Percentiles rank a stretch among this genome's conserved stretches.
These are phyloP conservation scores for Dalbergia cultrata DNA, from an alignment of 306 rosid species.

Conservation along the genomic window DNA sequence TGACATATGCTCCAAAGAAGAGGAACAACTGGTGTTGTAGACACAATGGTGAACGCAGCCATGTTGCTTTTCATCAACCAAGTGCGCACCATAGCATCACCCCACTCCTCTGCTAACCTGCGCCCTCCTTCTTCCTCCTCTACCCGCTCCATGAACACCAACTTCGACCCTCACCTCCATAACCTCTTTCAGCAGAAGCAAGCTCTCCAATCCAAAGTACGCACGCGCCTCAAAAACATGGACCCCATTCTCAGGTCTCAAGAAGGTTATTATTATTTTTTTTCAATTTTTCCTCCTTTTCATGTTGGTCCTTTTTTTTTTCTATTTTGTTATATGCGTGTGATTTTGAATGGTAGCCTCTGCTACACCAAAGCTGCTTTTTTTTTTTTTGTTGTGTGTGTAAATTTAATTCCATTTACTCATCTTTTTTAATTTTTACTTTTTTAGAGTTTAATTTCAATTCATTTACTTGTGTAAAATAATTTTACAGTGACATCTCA, in stretches of 20 bases:
- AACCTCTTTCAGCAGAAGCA: conserved; percentile 39
- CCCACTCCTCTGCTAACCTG: conserved; percentile 7
- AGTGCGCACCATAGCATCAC: conserved; percentile 23
- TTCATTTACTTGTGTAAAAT: no score
- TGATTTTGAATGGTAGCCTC: background rate
- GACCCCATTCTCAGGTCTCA: conserved; percentile 48
- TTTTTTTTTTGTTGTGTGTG: background rate
- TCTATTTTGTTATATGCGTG: background rate
- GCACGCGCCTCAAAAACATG: conserved; percentile 45
- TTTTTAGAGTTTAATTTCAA: no score
- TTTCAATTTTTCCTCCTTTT: background rate
- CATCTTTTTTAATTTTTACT: no score
- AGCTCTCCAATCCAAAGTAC: conserved; percentile 40
- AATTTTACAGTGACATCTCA: no score
- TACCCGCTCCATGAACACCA: conserved; percentile 32
- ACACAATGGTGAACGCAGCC: conserved; percentile 19
- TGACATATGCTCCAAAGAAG: background rate
- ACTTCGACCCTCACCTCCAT: conserved; percentile 40
- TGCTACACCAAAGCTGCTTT: background rate
- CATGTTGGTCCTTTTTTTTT: background rate
- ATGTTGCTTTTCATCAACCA: conserved; percentile 8
- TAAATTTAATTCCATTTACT: background rate
- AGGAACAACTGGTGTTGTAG: background rate
- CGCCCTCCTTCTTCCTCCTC: background rate
- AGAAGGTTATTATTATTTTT: conserved; percentile 32